A percentile compares a stretch with the other conserved stretches of the same genome.
phyloP scores from a whole-genome alignment of 78 protist species.

The Dictyostelium discoideum region DNA sequence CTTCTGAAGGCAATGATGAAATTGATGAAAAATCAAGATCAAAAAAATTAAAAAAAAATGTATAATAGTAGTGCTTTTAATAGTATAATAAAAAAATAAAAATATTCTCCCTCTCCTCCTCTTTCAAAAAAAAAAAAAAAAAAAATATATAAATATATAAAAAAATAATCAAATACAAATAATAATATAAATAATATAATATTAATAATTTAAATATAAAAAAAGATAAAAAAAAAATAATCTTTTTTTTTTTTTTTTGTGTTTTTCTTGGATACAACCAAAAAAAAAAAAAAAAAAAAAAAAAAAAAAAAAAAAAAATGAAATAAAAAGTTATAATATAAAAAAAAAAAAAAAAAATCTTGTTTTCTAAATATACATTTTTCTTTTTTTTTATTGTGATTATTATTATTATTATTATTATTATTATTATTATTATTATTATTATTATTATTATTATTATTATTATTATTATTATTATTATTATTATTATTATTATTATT shows the following conservation, averaged over 20 bases:
- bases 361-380: not conserved
- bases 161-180: not conserved
- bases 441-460: too few relatives aligned
- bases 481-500: too few relatives aligned
- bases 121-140: not conserved
- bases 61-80: not conserved
- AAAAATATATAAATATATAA: not conserved
- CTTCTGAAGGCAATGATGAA: not conserved
- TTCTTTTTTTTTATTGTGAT: not conserved
- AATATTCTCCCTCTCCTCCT: not conserved
- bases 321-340: too few relatives aligned
- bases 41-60: not conserved
- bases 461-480: too few relatives aligned
- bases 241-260: not conserved
- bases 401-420: too few relatives aligned
- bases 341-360: too few relatives aligned
- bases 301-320: too few relatives aligned
- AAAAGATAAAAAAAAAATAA: not conserved
- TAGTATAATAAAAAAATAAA: too few relatives aligned
- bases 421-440: too few relatives aligned
- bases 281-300: too few relatives aligned
- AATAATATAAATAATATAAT: not conserved
- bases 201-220: not conserved
- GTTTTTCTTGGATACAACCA: not conserved
- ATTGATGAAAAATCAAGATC: slow-evolving; percentile 11